A percentile compares a stretch with the other conserved stretches of the same genome.
Evolutionary conservation across 257 asterid genomes (phyloP).

Genomic region (Nicotiana undulata): DNA sequence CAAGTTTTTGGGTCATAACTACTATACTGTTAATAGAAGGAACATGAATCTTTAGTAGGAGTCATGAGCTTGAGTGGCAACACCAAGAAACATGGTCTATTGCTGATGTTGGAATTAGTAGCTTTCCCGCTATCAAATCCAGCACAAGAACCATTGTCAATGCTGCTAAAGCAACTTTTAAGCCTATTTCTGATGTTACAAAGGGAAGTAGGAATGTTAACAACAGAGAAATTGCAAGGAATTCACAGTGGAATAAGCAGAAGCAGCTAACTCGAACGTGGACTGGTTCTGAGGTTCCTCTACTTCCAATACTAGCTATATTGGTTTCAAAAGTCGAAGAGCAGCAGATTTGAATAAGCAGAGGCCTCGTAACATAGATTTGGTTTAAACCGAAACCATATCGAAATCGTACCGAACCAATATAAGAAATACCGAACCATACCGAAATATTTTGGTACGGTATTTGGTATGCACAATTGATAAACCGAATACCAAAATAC

Average conservation of each 20-base stretch:
- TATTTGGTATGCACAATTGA: too few species aligned
- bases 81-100: conserved; percentile 86
- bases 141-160: conserved; percentile 32
- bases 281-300: conserved; percentile 75
- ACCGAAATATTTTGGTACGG: too few species aligned
- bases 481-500: too few species aligned
- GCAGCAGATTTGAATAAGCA: too few species aligned
- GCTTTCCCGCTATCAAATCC: conserved; percentile 55
- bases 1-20: conserved; percentile 95
- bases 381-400: too few species aligned
- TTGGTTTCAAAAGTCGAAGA: too few species aligned
- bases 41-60: conserved; percentile 72
- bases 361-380: too few species aligned
- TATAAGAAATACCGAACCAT: too few species aligned
- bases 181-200: conserved; percentile 16
- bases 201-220: conserved; percentile 3
- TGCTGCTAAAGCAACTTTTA: conserved; percentile 16
- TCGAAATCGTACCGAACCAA: too few species aligned
- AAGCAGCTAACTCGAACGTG: conserved; percentile 49
- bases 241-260: conserved; percentile 18
- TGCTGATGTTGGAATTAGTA: conserved; percentile 56
- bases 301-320: conserved; percentile 28
- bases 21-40: conserved; percentile 67
- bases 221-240: conserved; percentile 26
- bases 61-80: conserved; percentile 95